Conservation (phyloP, 2,329 filamentous ascomycete species). For the Neophaeococcomyces mojaviensis region DNA sequence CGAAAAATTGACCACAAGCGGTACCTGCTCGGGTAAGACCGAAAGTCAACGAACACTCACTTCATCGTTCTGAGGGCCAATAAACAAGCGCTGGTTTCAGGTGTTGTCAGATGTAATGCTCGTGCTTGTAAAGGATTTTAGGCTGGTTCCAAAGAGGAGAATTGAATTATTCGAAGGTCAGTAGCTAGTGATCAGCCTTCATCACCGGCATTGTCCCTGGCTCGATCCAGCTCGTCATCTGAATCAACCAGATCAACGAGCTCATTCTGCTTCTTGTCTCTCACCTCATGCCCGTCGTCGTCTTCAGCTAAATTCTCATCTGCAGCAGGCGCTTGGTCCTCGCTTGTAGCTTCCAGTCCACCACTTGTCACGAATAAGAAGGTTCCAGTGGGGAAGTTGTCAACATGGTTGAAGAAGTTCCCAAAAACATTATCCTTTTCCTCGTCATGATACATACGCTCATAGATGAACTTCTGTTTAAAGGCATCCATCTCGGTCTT, state of each 20-base stretch:
- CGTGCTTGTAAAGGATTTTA: too few relatives aligned
- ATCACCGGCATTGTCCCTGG: conserved; percentile 20
- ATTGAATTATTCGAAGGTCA: too few relatives aligned
- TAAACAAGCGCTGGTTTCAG: too few relatives aligned
- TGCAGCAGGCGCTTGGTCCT: conserved; percentile 5
- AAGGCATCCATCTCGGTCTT: conserved; percentile 76
- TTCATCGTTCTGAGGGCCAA: too few relatives aligned
- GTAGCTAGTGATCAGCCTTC: conserved; percentile 16
- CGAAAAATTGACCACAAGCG: too few relatives aligned
- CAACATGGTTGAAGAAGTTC: conserved; percentile 70
- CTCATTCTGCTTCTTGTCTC: background rate
- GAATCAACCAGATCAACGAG: conserved; percentile 9
- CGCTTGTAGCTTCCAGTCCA: conserved; percentile 55
- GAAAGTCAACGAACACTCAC: too few relatives aligned
- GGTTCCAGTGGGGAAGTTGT: conserved; percentile 63
- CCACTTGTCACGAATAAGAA: conserved; percentile 69
- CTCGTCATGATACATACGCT: conserved; percentile 82
- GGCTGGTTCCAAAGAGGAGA: too few relatives aligned
- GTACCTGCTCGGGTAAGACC: too few relatives aligned
- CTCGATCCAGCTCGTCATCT: conserved; percentile 17
- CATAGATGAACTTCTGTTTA: conserved; percentile 87
- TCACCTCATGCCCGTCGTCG: conserved; percentile 2
- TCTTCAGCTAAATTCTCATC: conserved; percentile 5
- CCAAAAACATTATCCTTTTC: conserved; percentile 80
- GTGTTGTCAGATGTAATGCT: too few relatives aligned